Conservation (phyloP, 202 grass and related monocot species). For the Schoenoplectus triqueter region DNA sequence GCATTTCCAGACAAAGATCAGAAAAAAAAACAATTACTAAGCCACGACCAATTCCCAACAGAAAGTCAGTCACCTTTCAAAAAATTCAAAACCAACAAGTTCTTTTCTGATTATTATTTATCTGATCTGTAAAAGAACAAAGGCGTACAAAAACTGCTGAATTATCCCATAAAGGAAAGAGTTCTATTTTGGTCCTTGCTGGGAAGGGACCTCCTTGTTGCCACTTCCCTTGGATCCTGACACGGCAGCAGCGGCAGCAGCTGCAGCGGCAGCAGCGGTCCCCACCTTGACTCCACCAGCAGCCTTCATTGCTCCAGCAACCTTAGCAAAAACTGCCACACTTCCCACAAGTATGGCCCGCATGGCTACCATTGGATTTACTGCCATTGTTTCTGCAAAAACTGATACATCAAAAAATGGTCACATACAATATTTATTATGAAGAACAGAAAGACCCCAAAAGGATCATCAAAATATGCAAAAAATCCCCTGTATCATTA, state of each 20-base stretch:
- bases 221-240: slow-evolving; percentile 36
- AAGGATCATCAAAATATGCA: neutral
- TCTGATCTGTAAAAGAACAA: neutral
- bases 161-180: neutral
- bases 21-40: neutral
- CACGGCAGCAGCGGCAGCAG: slow-evolving; percentile 38
- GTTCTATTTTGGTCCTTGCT: slow-evolving; percentile 38
- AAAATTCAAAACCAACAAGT: neutral
- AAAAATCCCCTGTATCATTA: neutral
- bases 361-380: slow-evolving; percentile 49
- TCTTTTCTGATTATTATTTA: slow-evolving; percentile 20
- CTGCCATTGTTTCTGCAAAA: slow-evolving; percentile 37
- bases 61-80: neutral
- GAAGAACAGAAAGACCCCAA: neutral
- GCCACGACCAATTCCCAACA: neutral
- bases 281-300: slow-evolving; percentile 48
- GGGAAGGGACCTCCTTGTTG: slow-evolving; percentile 31
- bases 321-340: slow-evolving; percentile 48
- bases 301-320: slow-evolving; percentile 47
- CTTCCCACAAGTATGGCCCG: slow-evolving; percentile 51
- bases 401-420: neutral
- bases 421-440: neutral
- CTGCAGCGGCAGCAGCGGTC: slow-evolving; percentile 46
- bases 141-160: neutral
- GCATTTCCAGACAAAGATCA: neutral